Evolutionary conservation across 2,329 filamentous ascomycete genomes (phyloP), one percentile per base, ranked within the genome.

Genomic region (Colletotrichum endophyticum): DNA sequence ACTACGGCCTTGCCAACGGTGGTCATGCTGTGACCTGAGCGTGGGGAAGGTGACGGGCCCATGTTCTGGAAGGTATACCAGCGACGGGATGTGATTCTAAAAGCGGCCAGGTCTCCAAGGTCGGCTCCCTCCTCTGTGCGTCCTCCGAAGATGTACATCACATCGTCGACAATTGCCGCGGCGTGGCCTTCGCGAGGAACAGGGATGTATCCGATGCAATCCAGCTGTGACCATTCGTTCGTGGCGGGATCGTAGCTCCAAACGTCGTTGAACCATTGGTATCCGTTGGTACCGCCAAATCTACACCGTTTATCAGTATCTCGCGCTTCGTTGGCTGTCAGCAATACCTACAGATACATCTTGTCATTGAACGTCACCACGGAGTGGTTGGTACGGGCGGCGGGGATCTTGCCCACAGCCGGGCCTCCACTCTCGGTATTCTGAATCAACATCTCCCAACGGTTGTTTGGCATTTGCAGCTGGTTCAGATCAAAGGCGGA

Each of bases 51-150:
- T 2, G 96, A 98, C 5, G 96, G 96, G 0, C 97, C 97, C 97
- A 99, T 99, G 83, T 99, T 99, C 83, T 99, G 97, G 86, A 99
- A 99, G 44, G 97, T 99, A 84, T 99, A 99, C 97, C 97, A 99
- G 76, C 97, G 92, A 79, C 95, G 93, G 13, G 96, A 96, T 1
- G 94, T 92, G 75, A 92, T 92, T 70, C 90, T 86, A 80, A 92
- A 92, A 2, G 97, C 97, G 4, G 97, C 96, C 59, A 99, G 89
- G 84, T 99, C 97, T 39, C 96, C 97, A 6, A 99, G 88, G 83
- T 99, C 97, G 32, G 93, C 92, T 2, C 97, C 97, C 80, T 99
- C 96, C 82, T 98, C 95, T 1, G 96, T 98, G 76, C 97, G 94
- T 61, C 97, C 97, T 80, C 98, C 98, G 84, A 99, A 99, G 77